These are phyloP conservation scores for Cutaneotrichosporon sp. DNA, from an alignment of 1,284 basidiomycete species.

Conservation along the genomic window DNA sequence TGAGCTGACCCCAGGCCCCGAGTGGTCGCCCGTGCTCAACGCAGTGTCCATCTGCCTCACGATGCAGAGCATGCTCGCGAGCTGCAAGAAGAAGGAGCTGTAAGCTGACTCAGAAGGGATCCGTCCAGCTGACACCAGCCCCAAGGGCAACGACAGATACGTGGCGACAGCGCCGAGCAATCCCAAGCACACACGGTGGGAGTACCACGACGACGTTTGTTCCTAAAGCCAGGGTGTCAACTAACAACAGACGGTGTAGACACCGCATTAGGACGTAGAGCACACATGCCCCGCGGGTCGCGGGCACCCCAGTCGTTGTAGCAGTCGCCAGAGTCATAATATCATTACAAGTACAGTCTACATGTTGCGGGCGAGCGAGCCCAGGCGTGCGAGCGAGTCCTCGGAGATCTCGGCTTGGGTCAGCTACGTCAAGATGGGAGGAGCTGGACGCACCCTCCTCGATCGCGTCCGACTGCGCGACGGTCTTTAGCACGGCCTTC, in stretches of 20 bases:
- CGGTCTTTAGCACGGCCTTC: conserved; percentile 85
- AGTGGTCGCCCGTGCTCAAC: conserved; percentile 54
- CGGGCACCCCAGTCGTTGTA: neutral
- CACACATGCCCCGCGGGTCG: neutral
- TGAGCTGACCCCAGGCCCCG: conserved; percentile 35
- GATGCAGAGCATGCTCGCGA: conserved; percentile 56
- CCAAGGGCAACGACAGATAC: conserved; percentile 51
- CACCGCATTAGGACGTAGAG: neutral
- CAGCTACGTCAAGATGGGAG: conserved; percentile 6
- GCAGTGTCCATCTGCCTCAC: conserved; percentile 53
- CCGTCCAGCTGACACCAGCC: conserved; percentile 35
- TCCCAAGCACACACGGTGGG: conserved; percentile 51
- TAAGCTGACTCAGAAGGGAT: too few relatives aligned
- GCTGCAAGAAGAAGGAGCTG: conserved; percentile 51
- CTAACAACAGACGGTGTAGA: conserved; percentile 24
- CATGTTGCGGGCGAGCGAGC: conserved; percentile 31
- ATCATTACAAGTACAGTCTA: conserved; percentile 13
- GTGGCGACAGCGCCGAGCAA: conserved; percentile 48
- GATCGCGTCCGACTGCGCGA: conserved; percentile 57
- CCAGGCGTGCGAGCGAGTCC: conserved; percentile 49
- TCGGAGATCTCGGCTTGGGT: conserved; percentile 47
- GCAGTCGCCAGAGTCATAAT: neutral
- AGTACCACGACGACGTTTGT: conserved; percentile 53
- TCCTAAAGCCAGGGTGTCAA: neutral
- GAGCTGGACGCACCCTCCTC: conserved; percentile 55